These are phyloP conservation scores for Coemansia pectinata DNA, from an alignment of 192 early-diverging fungal genomes.

Conservation along the genomic window DNA sequence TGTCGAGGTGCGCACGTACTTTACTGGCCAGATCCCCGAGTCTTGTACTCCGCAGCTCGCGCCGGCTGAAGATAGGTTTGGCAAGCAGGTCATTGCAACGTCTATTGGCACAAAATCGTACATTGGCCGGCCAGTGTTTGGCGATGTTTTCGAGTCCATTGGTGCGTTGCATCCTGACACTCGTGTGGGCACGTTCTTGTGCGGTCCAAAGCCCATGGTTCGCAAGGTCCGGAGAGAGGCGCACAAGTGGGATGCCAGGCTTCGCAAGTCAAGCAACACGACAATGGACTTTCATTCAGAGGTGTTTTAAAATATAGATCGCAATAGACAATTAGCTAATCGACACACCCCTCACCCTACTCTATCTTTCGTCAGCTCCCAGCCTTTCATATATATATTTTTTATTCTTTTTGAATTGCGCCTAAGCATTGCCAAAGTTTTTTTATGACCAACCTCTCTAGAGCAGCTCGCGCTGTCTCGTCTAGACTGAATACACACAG, in stretches of 20 bases:
- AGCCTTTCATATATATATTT: not conserved
- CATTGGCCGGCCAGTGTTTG: constrained; percentile 77
- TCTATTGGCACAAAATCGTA: constrained; percentile 67
- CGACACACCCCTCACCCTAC: not conserved
- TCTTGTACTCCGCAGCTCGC: constrained; percentile 39
- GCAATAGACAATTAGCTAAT: not conserved
- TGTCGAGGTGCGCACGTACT: constrained; percentile 69
- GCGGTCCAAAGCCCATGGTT: constrained; percentile 74
- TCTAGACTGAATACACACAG: not conserved
- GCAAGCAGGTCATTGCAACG: constrained; percentile 62
- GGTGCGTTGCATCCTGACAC: constrained; percentile 58
- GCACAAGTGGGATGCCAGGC: constrained; percentile 32
- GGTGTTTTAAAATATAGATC: constrained; percentile 10
- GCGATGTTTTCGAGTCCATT: constrained; percentile 66
- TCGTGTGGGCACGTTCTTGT: constrained; percentile 83
- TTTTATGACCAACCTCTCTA: not conserved
- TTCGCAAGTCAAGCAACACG: constrained; percentile 20
- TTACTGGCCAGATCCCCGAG: constrained; percentile 66
- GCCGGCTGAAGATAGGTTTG: constrained; percentile 52
- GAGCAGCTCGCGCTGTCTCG: not conserved
- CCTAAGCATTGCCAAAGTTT: not conserved
- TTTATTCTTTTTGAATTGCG: not conserved
- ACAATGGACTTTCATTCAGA: constrained; percentile 31
- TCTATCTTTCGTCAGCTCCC: not conserved
- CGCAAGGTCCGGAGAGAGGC: constrained; percentile 56